A percentile compares a stretch with the other conserved stretches of the same genome.
Conservation (phyloP, 2,329 filamentous ascomycete species). For the Calonectria hawksworthii region DNA sequence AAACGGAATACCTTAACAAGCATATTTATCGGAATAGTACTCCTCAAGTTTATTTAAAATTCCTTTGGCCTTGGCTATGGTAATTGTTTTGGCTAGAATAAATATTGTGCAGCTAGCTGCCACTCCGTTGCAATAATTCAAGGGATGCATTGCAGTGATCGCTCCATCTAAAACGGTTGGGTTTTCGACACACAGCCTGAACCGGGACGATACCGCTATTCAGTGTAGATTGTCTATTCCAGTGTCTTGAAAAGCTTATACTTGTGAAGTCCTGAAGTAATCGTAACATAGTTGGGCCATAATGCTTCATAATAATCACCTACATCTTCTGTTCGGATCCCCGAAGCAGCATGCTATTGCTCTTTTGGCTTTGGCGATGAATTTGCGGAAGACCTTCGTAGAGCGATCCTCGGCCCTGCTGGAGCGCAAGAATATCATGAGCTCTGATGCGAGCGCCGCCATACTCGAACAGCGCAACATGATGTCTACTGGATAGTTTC, state of each 20-base stretch:
- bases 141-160: neutral
- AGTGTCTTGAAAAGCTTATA: neutral
- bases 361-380: neutral
- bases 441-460: neutral
- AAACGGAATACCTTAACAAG: too few species aligned
- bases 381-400: neutral
- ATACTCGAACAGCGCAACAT: neutral
- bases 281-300: neutral
- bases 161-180: neutral
- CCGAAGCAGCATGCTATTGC: neutral
- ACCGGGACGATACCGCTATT: neutral
- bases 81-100: too few species aligned
- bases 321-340: neutral
- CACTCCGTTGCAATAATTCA: too few species aligned
- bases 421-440: neutral
- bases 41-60: too few species aligned
- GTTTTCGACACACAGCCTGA: neutral
- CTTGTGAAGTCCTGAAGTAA: neutral
- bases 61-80: too few species aligned
- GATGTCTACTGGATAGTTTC: neutral
- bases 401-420: neutral
- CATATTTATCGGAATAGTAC: too few species aligned
- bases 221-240: neutral
- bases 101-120: too few species aligned
- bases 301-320: neutral